Percentiles rank a stretch among this genome's conserved stretches.
These are phyloP conservation scores for Aspergillus arachidicola DNA, from an alignment of 2,329 filamentous ascomycete species.

Conservation along the genomic window DNA sequence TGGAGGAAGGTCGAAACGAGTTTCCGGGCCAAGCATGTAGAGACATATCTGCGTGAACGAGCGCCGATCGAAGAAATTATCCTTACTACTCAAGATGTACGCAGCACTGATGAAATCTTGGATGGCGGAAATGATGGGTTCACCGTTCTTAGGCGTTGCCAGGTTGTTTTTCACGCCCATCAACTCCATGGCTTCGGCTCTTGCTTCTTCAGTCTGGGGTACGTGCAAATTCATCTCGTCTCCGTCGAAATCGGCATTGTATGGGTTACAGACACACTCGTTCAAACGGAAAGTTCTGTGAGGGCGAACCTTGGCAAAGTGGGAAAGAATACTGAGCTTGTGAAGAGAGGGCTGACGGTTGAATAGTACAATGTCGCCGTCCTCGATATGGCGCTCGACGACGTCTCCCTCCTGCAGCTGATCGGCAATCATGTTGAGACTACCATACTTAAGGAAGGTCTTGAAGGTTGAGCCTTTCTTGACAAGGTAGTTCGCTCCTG, in stretches of 20 bases:
- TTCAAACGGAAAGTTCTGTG: slow-evolving; percentile 97
- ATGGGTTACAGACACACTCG: slow-evolving; percentile 96
- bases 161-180: slow-evolving; percentile 99
- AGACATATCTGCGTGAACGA: slow-evolving; percentile 88
- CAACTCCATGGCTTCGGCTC: slow-evolving; percentile 89
- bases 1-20: slow-evolving; percentile 79
- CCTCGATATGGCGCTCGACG: slow-evolving; percentile 91
- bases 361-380: slow-evolving; percentile 94
- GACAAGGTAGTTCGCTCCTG: slow-evolving; percentile 81
- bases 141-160: slow-evolving; percentile 93
- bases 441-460: slow-evolving; percentile 74
- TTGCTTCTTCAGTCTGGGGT: slow-evolving; percentile 94
- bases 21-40: slow-evolving; percentile 85
- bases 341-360: slow-evolving; percentile 97
- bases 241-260: slow-evolving; percentile 98
- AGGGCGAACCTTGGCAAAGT: slow-evolving; percentile 88
- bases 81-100: slow-evolving; percentile 87
- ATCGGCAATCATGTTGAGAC: slow-evolving; percentile 70
- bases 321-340: slow-evolving; percentile 97
- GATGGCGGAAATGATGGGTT: slow-evolving; percentile 97
- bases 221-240: slow-evolving; percentile 99
- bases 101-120: slow-evolving; percentile 98
- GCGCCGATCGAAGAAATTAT: slow-evolving; percentile 86
- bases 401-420: slow-evolving; percentile 80
- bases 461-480: slow-evolving; percentile 73